A percentile compares a stretch with the other conserved stretches of the same genome.
phyloP scores from a whole-genome alignment of 495 filamentous ascomycete species.

The Hypoxylon fuscum region DNA sequence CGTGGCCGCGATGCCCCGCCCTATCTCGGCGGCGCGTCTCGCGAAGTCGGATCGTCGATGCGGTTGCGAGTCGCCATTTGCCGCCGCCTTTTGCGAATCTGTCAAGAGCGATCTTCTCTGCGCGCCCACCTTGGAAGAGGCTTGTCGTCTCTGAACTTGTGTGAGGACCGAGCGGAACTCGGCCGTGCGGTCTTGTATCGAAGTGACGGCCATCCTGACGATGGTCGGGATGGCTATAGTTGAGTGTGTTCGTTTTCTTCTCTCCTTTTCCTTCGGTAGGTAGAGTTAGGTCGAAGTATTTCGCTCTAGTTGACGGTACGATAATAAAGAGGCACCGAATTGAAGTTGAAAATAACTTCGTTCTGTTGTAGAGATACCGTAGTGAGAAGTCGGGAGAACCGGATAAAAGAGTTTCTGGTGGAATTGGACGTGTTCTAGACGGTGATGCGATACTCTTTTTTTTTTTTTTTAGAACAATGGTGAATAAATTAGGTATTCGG shows the following conservation, averaged over 20 bases:
- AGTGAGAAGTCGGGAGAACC: slow-evolving; percentile 29
- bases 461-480: too few relatives aligned
- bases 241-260: background rate
- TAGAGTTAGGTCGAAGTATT: background rate
- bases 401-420: slow-evolving; percentile 17
- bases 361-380: too few relatives aligned
- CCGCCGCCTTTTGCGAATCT: slow-evolving; percentile 72
- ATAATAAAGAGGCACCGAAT: background rate
- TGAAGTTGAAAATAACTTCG: background rate
- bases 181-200: slow-evolving; percentile 94
- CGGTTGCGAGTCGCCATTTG: slow-evolving; percentile 68
- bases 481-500: too few relatives aligned
- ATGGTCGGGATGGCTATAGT: slow-evolving; percentile 22
- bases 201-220: slow-evolving; percentile 62
- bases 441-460: background rate
- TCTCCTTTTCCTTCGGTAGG: background rate
- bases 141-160: slow-evolving; percentile 79
- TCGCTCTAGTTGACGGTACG: background rate
- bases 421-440: background rate
- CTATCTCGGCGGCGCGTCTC: slow-evolving; percentile 86
- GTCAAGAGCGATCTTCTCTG: slow-evolving; percentile 85
- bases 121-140: slow-evolving; percentile 72
- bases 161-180: slow-evolving; percentile 92
- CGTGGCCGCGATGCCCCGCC: slow-evolving; percentile 86
- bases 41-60: slow-evolving; percentile 79